A percentile compares a stretch with the other conserved stretches of the same genome.
Evolutionary conservation across 2,329 filamentous ascomycete genomes (phyloP).

Genomic region (Herpotrichia juniperi): DNA sequence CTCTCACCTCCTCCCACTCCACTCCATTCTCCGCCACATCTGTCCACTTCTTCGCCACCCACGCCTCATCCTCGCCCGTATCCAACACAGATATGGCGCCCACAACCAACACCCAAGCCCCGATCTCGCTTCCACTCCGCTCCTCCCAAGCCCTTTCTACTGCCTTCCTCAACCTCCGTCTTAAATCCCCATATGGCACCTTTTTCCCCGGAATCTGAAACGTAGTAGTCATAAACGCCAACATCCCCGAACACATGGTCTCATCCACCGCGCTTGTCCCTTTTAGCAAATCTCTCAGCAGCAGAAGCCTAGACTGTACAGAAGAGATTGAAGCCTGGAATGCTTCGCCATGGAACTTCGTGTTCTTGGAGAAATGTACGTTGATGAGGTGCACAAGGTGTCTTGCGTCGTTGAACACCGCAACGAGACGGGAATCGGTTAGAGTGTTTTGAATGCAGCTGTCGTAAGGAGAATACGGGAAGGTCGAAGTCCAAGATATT

Average conservation of each 20-base stretch:
- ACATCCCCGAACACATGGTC: constrained; percentile 10
- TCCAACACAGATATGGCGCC: constrained; percentile 4
- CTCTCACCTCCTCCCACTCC: constrained; percentile 6
- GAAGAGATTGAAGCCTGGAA: constrained; percentile 18
- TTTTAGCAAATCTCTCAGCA: constrained; percentile 4
- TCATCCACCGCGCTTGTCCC: constrained; percentile 1
- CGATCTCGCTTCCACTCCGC: not conserved
- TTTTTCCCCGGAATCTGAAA: constrained; percentile 17
- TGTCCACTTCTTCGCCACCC: constrained; percentile 3
- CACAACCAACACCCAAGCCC: constrained; percentile 9
- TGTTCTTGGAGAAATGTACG: constrained; percentile 5
- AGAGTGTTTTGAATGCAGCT: not conserved
- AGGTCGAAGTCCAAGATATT: constrained; percentile 7
- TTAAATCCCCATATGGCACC: constrained; percentile 14
- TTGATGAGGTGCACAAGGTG: constrained; percentile 13
- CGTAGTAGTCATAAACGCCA: constrained; percentile 17
- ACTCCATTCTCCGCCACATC: not conserved
- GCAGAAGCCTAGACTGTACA: constrained; percentile 18
- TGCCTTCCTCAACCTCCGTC: not conserved
- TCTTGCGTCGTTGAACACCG: constrained; percentile 18
- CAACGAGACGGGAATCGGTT: constrained; percentile 1
- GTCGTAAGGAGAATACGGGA: not conserved
- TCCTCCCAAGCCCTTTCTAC: not conserved
- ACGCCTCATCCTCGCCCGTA: not conserved
- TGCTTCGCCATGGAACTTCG: not conserved